A percentile compares a stretch with the other conserved stretches of the same genome.
Evolutionary conservation across 2,329 filamentous ascomycete genomes (phyloP).

Genomic region (Ceratocystis colombiana): DNA sequence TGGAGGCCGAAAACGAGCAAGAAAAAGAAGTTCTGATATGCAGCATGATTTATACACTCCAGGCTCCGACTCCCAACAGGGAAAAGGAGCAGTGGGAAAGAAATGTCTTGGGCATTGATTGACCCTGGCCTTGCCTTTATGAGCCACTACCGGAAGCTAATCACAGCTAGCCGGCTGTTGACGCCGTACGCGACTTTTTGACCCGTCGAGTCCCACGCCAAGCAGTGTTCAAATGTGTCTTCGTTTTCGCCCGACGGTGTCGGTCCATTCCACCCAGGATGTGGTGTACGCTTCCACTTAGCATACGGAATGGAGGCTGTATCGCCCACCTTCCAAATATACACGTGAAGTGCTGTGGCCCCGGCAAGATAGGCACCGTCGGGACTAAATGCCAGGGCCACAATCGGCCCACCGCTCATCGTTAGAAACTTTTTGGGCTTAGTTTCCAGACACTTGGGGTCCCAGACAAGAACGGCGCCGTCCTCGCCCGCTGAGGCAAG

Average conservation of each 20-base stretch:
- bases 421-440: slow-evolving; percentile 51
- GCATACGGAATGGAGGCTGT: slow-evolving; percentile 45
- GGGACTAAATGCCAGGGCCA: slow-evolving; percentile 52
- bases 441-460: slow-evolving; percentile 45
- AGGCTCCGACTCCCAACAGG: neutral
- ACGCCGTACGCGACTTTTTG: slow-evolving; percentile 54
- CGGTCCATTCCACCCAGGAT: slow-evolving; percentile 50
- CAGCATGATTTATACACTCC: slow-evolving; percentile 13
- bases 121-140: too few species aligned
- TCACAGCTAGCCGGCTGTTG: slow-evolving; percentile 47
- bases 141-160: slow-evolving; percentile 37
- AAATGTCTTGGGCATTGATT: too few species aligned
- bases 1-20: neutral
- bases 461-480: slow-evolving; percentile 53
- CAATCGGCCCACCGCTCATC: slow-evolving; percentile 46
- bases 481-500: slow-evolving; percentile 54
- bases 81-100: too few species aligned
- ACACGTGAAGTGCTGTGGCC: slow-evolving; percentile 47
- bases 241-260: slow-evolving; percentile 42
- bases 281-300: slow-evolving; percentile 47
- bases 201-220: slow-evolving; percentile 53
- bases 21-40: slow-evolving; percentile 13
- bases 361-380: slow-evolving; percentile 54
- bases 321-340: slow-evolving; percentile 57
- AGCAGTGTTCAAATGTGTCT: slow-evolving; percentile 51